A percentile compares a stretch with the other conserved stretches of the same genome.
Conservation (phyloP, 192 early-diverging fungal genomes). For the Pilobolus umbonatus region DNA sequence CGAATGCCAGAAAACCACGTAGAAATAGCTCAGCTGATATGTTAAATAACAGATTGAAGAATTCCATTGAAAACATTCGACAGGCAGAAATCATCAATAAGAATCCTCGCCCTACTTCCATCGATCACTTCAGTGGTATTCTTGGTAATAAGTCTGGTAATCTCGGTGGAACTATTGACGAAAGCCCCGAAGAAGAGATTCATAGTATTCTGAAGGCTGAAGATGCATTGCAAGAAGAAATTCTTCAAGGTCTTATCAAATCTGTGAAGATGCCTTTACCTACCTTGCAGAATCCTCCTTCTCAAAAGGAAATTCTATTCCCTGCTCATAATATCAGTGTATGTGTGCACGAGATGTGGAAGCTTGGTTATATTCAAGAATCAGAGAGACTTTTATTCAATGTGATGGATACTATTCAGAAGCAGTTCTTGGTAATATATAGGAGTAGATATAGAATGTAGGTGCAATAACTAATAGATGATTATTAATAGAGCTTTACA, state of each 20-base stretch:
- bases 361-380: conserved; percentile 73
- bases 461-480: neutral
- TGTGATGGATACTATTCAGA: conserved; percentile 78
- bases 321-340: conserved; percentile 90
- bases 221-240: conserved; percentile 67
- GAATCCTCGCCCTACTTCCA: conserved; percentile 34
- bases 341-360: conserved; percentile 81
- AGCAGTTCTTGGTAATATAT: conserved; percentile 58
- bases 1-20: conserved; percentile 30
- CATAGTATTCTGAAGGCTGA: conserved; percentile 52
- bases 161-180: conserved; percentile 12
- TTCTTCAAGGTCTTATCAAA: conserved; percentile 84
- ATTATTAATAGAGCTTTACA: conserved; percentile 52
- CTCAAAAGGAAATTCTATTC: conserved; percentile 87
- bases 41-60: conserved; percentile 25
- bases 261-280: conserved; percentile 88
- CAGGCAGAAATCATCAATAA: conserved; percentile 29
- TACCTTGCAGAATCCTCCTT: conserved; percentile 68
- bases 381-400: conserved; percentile 83
- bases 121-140: conserved; percentile 24
- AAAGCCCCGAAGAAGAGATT: conserved; percentile 23
- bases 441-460: too few species aligned
- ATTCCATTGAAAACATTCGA: conserved; percentile 33
- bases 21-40: conserved; percentile 48
- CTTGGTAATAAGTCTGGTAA: conserved; percentile 20